phyloP scores from a whole-genome alignment of 2,329 filamentous ascomycete genomes.

The Aspergillus pseudoviridinutans region DNA sequence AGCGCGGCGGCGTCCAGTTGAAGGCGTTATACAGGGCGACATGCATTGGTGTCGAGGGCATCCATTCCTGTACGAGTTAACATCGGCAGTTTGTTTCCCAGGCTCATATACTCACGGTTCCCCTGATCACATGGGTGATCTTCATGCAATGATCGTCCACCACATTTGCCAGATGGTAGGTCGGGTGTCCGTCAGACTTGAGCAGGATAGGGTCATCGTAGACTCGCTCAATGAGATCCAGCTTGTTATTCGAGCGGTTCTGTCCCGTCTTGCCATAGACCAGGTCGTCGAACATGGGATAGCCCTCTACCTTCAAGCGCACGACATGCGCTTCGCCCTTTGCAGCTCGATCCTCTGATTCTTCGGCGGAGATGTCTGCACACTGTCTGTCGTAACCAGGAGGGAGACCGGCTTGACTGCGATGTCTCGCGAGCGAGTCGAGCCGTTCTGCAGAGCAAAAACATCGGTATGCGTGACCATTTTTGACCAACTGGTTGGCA shows the following conservation, averaged over 20 bases:
- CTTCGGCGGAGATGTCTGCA: constrained; percentile 58
- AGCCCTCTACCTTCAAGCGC: constrained; percentile 65
- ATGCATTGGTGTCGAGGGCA: constrained; percentile 84
- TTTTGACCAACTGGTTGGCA: constrained; percentile 63
- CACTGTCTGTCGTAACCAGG: constrained; percentile 72
- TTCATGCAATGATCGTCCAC: constrained; percentile 94
- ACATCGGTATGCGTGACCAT: constrained; percentile 81
- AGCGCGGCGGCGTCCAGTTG: constrained; percentile 67
- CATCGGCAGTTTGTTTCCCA: not conserved
- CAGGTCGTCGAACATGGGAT: constrained; percentile 67
- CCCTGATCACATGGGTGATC: constrained; percentile 92
- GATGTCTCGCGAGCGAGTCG: constrained; percentile 60
- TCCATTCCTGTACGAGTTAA: constrained; percentile 67
- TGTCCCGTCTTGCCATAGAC: constrained; percentile 65
- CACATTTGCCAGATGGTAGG: constrained; percentile 96
- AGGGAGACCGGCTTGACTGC: constrained; percentile 55
- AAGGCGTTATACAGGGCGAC: constrained; percentile 72
- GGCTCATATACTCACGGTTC: constrained; percentile 54
- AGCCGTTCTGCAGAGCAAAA: constrained; percentile 78
- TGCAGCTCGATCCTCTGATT: constrained; percentile 67
- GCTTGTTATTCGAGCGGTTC: constrained; percentile 50
- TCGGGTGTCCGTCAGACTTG: constrained; percentile 88
- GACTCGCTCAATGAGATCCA: constrained; percentile 44
- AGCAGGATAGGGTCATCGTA: constrained; percentile 84
- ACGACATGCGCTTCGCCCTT: constrained; percentile 71